Evolutionary conservation across 164 flowering plant genomes (phyloP).

Genomic region (Annona cherimola): DNA sequence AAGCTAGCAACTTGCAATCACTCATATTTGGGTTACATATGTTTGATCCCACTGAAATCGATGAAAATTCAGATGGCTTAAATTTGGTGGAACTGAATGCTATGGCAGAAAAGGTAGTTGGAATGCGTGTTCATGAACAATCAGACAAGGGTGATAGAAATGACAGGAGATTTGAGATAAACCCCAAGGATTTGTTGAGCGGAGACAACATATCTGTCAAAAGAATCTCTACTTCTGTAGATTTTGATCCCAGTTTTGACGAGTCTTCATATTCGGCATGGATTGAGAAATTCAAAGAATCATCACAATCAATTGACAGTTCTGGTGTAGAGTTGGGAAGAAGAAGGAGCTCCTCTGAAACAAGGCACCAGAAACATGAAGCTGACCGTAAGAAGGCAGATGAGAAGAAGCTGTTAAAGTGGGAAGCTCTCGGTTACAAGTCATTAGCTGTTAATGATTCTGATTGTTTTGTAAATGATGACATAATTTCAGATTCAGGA

Average conservation of each 20-base stretch:
- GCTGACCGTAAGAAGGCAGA: slow-evolving; percentile 69
- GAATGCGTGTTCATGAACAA: slow-evolving; percentile 40
- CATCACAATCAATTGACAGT: slow-evolving; percentile 29
- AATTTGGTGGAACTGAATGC: slow-evolving; percentile 36
- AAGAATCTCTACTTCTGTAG: slow-evolving; percentile 19
- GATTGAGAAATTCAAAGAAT: slow-evolving; percentile 76
- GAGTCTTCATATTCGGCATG: slow-evolving; percentile 79
- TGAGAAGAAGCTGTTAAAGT: slow-evolving; percentile 67
- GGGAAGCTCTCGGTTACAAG: slow-evolving; percentile 80
- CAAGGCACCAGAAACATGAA: slow-evolving; percentile 46
- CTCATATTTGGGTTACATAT: slow-evolving; percentile 67
- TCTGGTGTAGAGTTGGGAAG: slow-evolving; percentile 26
- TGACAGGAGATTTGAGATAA: slow-evolving; percentile 51
- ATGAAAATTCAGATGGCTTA: slow-evolving; percentile 33
- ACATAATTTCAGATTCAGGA: slow-evolving; percentile 48
- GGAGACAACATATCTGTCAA: slow-evolving; percentile 24
- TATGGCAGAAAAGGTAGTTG: slow-evolving; percentile 58
- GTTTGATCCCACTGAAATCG: slow-evolving; percentile 55
- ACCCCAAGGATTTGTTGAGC: slow-evolving; percentile 25
- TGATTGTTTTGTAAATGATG: slow-evolving; percentile 24
- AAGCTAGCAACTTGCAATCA: slow-evolving; percentile 61
- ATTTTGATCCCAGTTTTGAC: slow-evolving; percentile 55
- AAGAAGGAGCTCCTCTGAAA: slow-evolving; percentile 38
- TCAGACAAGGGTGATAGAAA: slow-evolving; percentile 20
- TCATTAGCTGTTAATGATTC: slow-evolving; percentile 62